phyloP scores from a whole-genome alignment of 2,329 filamentous ascomycete genomes.

The Fusarium lateritium region DNA sequence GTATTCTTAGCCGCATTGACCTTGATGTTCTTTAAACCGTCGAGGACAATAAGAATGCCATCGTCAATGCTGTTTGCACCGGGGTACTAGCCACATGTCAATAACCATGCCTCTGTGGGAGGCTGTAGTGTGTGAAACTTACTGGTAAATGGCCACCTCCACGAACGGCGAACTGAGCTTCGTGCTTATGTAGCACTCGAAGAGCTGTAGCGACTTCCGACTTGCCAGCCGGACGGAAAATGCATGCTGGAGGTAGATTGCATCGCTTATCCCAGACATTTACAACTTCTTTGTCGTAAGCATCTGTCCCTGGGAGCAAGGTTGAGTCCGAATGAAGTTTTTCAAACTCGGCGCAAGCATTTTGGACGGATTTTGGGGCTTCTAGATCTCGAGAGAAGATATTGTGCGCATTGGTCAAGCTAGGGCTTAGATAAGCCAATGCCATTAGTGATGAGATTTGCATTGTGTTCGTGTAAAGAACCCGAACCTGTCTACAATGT shows the following conservation, averaged over 20 bases:
- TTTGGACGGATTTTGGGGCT: background rate
- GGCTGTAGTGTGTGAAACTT: background rate
- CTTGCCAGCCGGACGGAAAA: background rate
- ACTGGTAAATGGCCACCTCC: constrained; percentile 39
- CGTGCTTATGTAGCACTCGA: background rate
- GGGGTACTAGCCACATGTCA: background rate
- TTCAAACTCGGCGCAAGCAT: background rate
- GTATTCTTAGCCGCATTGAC: constrained; percentile 19
- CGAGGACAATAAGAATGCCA: constrained; percentile 18
- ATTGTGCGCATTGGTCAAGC: background rate
- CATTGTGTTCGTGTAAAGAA: background rate
- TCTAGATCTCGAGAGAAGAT: background rate
- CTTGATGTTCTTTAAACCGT: constrained; percentile 8
- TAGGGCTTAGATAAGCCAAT: background rate
- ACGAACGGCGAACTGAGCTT: constrained; percentile 26
- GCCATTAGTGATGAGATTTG: background rate
- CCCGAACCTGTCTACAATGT: no score
- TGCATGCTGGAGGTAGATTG: background rate
- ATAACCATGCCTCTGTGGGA: no score
- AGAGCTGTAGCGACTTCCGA: background rate
- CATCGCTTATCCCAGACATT: background rate
- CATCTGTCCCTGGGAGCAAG: background rate
- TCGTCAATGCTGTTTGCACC: constrained; percentile 37
- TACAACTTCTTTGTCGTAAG: background rate
- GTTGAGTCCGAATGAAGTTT: background rate